Evolutionary conservation across 345 rosid genomes (phyloP).

Genomic region (Salix viminalis): DNA sequence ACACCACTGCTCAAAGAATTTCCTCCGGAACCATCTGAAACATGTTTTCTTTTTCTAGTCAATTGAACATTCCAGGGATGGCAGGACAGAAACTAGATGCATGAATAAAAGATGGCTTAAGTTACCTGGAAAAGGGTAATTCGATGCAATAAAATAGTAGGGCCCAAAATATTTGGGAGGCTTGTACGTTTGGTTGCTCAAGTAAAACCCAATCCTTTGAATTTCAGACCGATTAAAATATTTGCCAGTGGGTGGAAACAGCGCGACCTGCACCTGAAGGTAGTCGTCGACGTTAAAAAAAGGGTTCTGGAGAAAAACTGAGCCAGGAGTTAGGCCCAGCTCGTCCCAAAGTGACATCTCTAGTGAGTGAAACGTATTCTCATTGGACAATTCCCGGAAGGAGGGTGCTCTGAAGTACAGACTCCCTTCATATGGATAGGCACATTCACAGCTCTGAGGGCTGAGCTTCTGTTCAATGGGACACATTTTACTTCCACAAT

Average conservation of each 20-base stretch:
- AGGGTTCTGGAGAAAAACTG: slow-evolving; percentile 75
- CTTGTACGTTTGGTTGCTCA: slow-evolving; percentile 83
- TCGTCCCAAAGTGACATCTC: slow-evolving; percentile 81
- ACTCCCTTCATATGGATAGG: slow-evolving; percentile 82
- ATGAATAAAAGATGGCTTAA: background rate
- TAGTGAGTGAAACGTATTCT: slow-evolving; percentile 54
- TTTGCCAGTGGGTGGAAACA: slow-evolving; percentile 60
- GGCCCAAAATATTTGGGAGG: slow-evolving; percentile 86
- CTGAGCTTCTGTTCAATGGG: slow-evolving; percentile 65
- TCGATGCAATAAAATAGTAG: slow-evolving; percentile 76
- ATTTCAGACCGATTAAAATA: slow-evolving; percentile 63
- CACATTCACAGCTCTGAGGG: slow-evolving; percentile 92
- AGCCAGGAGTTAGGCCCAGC: slow-evolving; percentile 72
- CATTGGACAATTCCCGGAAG: slow-evolving; percentile 68
- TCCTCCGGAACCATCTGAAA: slow-evolving; percentile 46
- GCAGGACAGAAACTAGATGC: background rate
- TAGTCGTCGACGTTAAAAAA: slow-evolving; percentile 81
- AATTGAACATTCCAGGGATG: background rate
- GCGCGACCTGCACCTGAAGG: slow-evolving; percentile 73
- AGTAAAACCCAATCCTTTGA: slow-evolving; percentile 64
- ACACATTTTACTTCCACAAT: slow-evolving; percentile 62
- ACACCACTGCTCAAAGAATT: slow-evolving; percentile 41
- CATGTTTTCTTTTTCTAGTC: slow-evolving; percentile 6
- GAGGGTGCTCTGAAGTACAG: slow-evolving; percentile 70
- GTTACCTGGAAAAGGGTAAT: slow-evolving; percentile 82